phyloP scores from a whole-genome alignment of 257 asterid genomes.

The Linaria vulgaris region DNA sequence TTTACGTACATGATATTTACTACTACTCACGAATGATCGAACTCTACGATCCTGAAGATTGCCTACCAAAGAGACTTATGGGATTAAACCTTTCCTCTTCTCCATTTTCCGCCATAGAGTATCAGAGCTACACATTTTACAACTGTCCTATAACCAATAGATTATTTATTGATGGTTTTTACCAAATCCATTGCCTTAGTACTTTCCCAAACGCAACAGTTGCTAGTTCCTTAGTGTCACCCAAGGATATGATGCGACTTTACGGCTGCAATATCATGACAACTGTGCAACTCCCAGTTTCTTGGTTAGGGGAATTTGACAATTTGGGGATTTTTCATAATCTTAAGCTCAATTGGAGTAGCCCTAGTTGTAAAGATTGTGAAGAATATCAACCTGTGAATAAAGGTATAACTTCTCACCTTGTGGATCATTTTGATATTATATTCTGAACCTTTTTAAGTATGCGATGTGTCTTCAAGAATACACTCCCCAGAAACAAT shows the following conservation, averaged over 20 bases:
- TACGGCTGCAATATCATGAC: constrained; percentile 17
- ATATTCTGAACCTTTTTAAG: too few species aligned
- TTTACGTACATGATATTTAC: constrained; percentile 1
- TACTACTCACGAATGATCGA: constrained; percentile 1
- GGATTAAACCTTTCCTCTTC: constrained; percentile 10
- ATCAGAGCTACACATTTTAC: constrained; percentile 28
- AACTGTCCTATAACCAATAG: constrained; percentile 7
- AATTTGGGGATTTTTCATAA: constrained; percentile 3
- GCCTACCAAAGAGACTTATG: constrained; percentile 29
- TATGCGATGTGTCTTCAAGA: neutral
- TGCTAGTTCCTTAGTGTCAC: neutral
- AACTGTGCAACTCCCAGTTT: constrained; percentile 29
- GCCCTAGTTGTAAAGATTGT: constrained; percentile 27
- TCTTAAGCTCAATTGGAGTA: constrained; percentile 34
- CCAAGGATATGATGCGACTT: constrained; percentile 4
- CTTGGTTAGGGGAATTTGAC: neutral
- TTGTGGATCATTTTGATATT: neutral
- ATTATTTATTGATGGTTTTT: neutral
- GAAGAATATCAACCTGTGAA: constrained; percentile 5
- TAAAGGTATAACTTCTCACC: constrained; percentile 8
- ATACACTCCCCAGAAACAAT: neutral
- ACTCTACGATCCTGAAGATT: constrained; percentile 29
- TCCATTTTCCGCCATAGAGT: constrained; percentile 12
- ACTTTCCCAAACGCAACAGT: constrained; percentile 30
- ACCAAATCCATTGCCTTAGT: constrained; percentile 30